Evolutionary conservation across 495 filamentous ascomycete genomes (phyloP).

Genomic region (Penicillium malachiteum): DNA sequence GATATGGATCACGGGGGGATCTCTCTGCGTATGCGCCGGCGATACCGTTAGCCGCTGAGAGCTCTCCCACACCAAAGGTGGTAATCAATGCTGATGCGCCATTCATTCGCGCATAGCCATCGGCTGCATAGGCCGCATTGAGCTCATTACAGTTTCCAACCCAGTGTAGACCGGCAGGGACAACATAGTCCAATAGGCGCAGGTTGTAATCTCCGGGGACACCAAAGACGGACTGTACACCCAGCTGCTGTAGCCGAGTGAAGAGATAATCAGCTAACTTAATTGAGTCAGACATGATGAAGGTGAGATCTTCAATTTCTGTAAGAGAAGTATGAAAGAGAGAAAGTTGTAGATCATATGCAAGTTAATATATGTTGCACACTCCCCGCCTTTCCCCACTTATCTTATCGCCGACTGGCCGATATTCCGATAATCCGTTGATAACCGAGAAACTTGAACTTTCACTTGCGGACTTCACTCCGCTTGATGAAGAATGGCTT

Average conservation of each 20-base stretch:
- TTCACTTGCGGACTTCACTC: slow-evolving; percentile 9
- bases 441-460: slow-evolving; percentile 18
- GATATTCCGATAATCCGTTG: neutral
- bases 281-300: slow-evolving; percentile 18
- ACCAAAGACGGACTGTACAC: slow-evolving; percentile 65
- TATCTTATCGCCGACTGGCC: slow-evolving; percentile 24
- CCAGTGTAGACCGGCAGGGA: slow-evolving; percentile 64
- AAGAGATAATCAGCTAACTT: slow-evolving; percentile 63
- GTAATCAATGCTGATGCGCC: slow-evolving; percentile 73
- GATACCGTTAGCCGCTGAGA: slow-evolving; percentile 71
- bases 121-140: slow-evolving; percentile 80
- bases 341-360: neutral
- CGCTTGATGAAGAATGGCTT: slow-evolving; percentile 17
- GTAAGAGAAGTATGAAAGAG: neutral
- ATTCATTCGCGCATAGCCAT: slow-evolving; percentile 75
- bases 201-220: slow-evolving; percentile 79
- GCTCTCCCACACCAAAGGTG: slow-evolving; percentile 78
- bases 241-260: slow-evolving; percentile 64
- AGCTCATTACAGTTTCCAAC: slow-evolving; percentile 80
- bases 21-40: slow-evolving; percentile 73
- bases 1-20: slow-evolving; percentile 77
- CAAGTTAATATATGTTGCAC: neutral
- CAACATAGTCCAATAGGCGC: slow-evolving; percentile 63
- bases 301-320: too few species aligned
- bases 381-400: slow-evolving; percentile 2